Evolutionary conservation across 176 grass and related monocot species (phyloP).

Genomic region (Cocos nucifera): DNA sequence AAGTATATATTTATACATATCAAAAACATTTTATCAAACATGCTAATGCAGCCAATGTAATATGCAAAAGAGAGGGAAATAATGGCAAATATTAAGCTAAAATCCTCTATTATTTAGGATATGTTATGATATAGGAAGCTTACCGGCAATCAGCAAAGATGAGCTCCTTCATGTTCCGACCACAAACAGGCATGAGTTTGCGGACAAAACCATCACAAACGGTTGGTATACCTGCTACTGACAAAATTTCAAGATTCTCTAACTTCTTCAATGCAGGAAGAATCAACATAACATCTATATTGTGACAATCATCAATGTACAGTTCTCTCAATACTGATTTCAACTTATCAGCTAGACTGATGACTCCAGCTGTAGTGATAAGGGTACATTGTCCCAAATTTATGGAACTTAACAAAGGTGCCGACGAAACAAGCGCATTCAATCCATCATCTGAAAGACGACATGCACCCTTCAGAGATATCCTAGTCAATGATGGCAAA

Average conservation of each 20-base stretch:
- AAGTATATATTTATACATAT: too few species aligned
- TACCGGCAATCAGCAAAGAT: neutral
- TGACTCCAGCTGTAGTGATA: conserved; percentile 1
- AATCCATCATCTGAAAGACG: neutral
- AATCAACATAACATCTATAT: conserved; percentile 2
- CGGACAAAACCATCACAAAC: neutral
- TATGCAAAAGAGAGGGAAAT: too few species aligned
- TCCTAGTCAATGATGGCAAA: neutral
- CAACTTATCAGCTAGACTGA: neutral
- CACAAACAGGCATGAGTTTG: neutral
- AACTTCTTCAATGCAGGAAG: neutral
- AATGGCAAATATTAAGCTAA: too few species aligned
- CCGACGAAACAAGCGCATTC: neutral
- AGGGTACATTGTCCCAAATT: conserved; percentile 1
- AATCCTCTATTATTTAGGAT: too few species aligned
- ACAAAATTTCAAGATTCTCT: neutral
- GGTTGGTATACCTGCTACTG: neutral
- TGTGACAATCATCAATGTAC: conserved; percentile 1
- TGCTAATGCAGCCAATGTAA: too few species aligned
- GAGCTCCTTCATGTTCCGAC: neutral
- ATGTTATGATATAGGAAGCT: neutral
- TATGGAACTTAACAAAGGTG: conserved; percentile 4
- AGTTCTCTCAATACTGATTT: neutral
- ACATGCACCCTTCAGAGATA: conserved; percentile 13
- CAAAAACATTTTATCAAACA: too few species aligned